Percentiles rank a stretch among this genome's conserved stretches.
These are phyloP conservation scores for Bacterosira constricta DNA, from an alignment of 108 stramenopile genomes.

Conservation along the genomic window DNA sequence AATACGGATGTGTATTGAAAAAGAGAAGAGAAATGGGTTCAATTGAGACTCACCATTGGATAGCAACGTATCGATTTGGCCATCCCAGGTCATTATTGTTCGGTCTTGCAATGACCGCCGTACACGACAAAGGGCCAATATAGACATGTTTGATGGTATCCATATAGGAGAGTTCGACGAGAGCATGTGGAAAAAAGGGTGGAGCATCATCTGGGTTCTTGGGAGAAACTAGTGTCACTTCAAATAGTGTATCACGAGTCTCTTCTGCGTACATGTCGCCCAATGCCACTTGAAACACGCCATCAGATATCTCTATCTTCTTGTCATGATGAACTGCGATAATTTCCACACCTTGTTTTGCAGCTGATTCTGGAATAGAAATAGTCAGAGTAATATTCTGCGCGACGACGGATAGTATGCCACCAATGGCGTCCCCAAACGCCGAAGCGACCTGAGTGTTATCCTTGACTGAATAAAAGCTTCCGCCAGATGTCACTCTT, in stretches of 20 bases:
- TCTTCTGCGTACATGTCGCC: constrained; percentile 67
- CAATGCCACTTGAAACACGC: constrained; percentile 39
- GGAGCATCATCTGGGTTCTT: constrained; percentile 2
- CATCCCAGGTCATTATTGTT: constrained; percentile 25
- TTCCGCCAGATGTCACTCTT: constrained; percentile 43
- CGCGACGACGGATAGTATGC: constrained; percentile 63
- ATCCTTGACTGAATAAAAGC: constrained; percentile 64
- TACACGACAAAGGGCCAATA: constrained; percentile 25
- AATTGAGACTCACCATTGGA: no score
- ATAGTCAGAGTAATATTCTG: constrained; percentile 57
- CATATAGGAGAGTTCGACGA: constrained; percentile 34
- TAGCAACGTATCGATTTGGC: constrained; percentile 38
- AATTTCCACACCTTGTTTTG: constrained; percentile 38
- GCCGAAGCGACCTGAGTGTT: constrained; percentile 55
- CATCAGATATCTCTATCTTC: constrained; percentile 31
- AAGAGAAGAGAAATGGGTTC: no score
- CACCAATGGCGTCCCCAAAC: constrained; percentile 76
- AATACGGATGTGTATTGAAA: no score
- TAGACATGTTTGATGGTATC: constrained; percentile 35
- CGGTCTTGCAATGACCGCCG: constrained; percentile 31
- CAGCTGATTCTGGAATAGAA: constrained; percentile 28
- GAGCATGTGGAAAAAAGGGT: constrained; percentile 11
- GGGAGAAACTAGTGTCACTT: constrained; percentile 24
- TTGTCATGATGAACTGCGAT: constrained; percentile 53
- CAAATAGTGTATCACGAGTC: constrained; percentile 41